Conservation (phyloP, 176 grass and related monocot genomes). For the Elymus sibiricus region DNA sequence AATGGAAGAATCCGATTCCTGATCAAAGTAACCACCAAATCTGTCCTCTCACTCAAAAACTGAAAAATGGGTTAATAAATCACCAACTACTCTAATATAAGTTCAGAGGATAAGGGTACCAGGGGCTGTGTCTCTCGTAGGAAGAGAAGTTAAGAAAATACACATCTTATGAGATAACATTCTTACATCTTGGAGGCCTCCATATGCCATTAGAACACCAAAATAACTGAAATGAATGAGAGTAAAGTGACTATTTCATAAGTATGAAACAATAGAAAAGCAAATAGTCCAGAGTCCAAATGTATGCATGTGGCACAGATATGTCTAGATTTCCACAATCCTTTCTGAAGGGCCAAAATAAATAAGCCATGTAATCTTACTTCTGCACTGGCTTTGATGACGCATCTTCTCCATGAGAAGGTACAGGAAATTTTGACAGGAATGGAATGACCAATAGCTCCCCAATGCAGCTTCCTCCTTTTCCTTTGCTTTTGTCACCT, state of each 20-base stretch:
- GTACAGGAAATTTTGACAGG: constrained; percentile 82
- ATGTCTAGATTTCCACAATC: background rate
- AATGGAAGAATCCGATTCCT: constrained; percentile 74
- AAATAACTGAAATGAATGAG: constrained; percentile 76
- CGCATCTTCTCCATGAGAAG: constrained; percentile 55
- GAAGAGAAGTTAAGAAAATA: background rate
- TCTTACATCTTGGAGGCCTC: constrained; percentile 89
- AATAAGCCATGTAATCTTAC: constrained; percentile 41
- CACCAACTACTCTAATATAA: constrained; percentile 4
- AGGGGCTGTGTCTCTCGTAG: background rate
- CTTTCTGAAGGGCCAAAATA: constrained; percentile 1
- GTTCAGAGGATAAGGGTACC: background rate
- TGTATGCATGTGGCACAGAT: background rate
- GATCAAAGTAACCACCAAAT: constrained; percentile 60
- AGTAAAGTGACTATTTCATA: constrained; percentile 16
- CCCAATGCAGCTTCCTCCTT: constrained; percentile 72
- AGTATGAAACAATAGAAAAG: constrained; percentile 8
- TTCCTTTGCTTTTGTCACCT: constrained; percentile 83
- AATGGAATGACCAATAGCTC: constrained; percentile 85
- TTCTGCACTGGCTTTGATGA: constrained; percentile 64
- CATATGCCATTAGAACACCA: constrained; percentile 87
- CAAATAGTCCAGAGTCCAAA: constrained; percentile 1
- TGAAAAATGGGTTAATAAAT: constrained; percentile 46
- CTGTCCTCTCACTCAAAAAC: constrained; percentile 69
- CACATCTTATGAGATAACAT: constrained; percentile 6